Evolutionary conservation across 164 flowering plant genomes (phyloP).

Genomic region (Houttuynia cordata): DNA sequence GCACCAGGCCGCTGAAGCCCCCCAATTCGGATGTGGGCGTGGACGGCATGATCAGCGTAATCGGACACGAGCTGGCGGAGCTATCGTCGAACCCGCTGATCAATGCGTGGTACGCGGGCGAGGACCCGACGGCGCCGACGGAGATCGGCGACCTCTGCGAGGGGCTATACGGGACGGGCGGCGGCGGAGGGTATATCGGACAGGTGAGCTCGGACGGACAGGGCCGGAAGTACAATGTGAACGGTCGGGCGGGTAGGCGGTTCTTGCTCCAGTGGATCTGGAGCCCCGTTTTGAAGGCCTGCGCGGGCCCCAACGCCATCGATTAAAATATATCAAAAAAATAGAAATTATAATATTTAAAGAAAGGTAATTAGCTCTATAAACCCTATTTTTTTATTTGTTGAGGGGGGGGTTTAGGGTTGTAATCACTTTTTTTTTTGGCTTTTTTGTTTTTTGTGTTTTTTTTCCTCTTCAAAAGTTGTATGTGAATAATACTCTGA

Average conservation of each 20-base stretch:
- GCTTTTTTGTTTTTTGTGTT: background rate
- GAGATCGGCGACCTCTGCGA: constrained; percentile 93
- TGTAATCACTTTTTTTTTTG: background rate
- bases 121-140: constrained; percentile 89
- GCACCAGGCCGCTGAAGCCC: constrained; percentile 35
- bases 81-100: constrained; percentile 72
- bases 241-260: constrained; percentile 53
- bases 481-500: too few relatives aligned
- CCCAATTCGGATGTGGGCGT: constrained; percentile 74
- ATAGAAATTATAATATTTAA: too few relatives aligned
- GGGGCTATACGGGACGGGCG: constrained; percentile 89
- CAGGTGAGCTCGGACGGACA: constrained; percentile 61
- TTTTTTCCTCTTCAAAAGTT: too few relatives aligned
- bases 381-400: too few relatives aligned
- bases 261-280: constrained; percentile 94
- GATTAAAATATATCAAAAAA: constrained; percentile 20
- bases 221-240: constrained; percentile 64
- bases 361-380: too few relatives aligned
- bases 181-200: constrained; percentile 89
- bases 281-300: constrained; percentile 67
- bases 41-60: constrained; percentile 95
- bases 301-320: constrained; percentile 83
- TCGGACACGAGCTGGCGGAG: constrained; percentile 91
- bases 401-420: background rate
- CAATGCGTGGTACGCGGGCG: constrained; percentile 97